Evolutionary conservation across 2,329 filamentous ascomycete species (phyloP), one percentile per base, ranked within the genome.

Genomic region (Calonectria henricotiae): DNA sequence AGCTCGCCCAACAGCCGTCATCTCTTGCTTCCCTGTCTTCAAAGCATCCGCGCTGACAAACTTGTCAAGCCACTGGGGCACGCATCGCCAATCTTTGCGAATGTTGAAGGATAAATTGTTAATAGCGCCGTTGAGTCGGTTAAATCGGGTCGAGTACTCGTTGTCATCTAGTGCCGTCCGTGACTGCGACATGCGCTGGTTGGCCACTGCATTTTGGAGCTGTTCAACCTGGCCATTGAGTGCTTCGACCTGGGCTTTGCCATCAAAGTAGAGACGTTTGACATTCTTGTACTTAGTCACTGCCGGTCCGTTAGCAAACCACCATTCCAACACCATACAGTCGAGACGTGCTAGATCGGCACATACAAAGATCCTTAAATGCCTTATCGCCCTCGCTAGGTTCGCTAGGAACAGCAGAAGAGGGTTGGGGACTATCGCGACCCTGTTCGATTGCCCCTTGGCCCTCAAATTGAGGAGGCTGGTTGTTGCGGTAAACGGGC

Each of bases 271-370:
- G 77, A 98, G 93, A 67, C 95, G 92, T 86, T 99, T 99, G 68
- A 99, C 96, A 80, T 98, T 98, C 82, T 97, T 97, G 82, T 99
- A 99, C 85, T 99, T 99, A 75, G 90, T 91, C 79, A 96, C 95
- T 98, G 73, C 63, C 79, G 25, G 83, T 51, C 4, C 62, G 72
- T 75, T 32, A 73, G 67, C 60, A 64, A 58, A 49, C 4, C 3
- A 44, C 15, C n/a, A 20, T n/a, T 49, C 13, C 11, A 3, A 11
- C 5, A 25, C 35, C 15, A 30, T 17, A 12, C 11, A 17, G 2
- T 23, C 8, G 20, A 32, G n/a, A 37, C 30, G 30, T 23, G 13
- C 25, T 1, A 7, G 7, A 41, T 27, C 70, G 70, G 69, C 43
- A 82, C 86, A 73, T 85, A 90, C 89, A 80, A 54, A 91, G 79